These are phyloP conservation scores for Boletus sp. DNA, from an alignment of 1,284 basidiomycete species.

Conservation along the genomic window DNA sequence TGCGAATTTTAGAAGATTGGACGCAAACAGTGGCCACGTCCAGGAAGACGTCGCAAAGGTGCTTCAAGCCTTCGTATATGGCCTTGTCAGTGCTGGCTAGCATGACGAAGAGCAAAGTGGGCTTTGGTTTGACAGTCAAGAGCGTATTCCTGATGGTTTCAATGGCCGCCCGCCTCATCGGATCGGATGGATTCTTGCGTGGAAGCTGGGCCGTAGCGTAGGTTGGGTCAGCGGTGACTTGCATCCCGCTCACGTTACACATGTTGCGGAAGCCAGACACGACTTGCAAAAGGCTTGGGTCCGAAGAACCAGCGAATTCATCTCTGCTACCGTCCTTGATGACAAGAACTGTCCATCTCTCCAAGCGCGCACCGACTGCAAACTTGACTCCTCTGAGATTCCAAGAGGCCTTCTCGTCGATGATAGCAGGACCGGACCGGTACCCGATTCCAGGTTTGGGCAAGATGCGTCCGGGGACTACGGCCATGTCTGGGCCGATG, in stretches of 20 bases:
- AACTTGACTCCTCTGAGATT: constrained; percentile 68
- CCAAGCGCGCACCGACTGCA: constrained; percentile 47
- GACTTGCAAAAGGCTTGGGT: constrained; percentile 46
- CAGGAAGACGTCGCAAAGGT: constrained; percentile 62
- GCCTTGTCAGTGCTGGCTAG: constrained; percentile 67
- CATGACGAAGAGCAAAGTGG: constrained; percentile 51
- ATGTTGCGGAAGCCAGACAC: constrained; percentile 54
- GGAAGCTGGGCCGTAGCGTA: constrained; percentile 24
- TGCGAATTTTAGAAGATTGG: constrained; percentile 62
- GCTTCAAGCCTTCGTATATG: constrained; percentile 69
- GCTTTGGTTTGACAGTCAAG: constrained; percentile 35
- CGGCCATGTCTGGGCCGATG: constrained; percentile 64
- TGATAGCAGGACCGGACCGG: constrained; percentile 36
- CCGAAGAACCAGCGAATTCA: constrained; percentile 52
- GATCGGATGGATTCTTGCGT: constrained; percentile 18
- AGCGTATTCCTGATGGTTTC: constrained; percentile 24
- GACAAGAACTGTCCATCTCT: constrained; percentile 62
- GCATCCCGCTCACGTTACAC: constrained; percentile 62
- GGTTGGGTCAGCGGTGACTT: constrained; percentile 28
- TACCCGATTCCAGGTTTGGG: constrained; percentile 59
- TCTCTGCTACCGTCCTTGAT: constrained; percentile 51
- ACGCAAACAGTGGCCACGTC: constrained; percentile 74
- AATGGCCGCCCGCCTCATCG: constrained; percentile 24
- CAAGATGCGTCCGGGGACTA: constrained; percentile 72
- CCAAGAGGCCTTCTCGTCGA: constrained; percentile 66